Evolutionary conservation across 306 rosid species (phyloP).

Genomic region (Fagus crenata): DNA sequence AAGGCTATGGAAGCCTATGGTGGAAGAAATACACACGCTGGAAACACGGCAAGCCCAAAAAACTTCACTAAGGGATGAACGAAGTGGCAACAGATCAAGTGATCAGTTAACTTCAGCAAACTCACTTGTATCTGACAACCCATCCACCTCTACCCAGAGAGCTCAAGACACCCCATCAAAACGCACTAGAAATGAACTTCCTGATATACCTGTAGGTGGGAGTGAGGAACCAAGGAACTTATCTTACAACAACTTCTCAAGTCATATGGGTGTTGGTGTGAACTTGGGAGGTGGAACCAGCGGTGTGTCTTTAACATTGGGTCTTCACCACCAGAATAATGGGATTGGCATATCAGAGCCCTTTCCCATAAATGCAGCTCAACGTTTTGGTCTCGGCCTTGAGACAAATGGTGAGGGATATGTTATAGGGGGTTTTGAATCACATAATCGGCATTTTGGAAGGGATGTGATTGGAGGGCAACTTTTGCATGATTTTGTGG

Average conservation of each 20-base stretch:
- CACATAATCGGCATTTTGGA: conserved; percentile 73
- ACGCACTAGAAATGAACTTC: conserved; percentile 43
- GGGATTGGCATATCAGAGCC: conserved; percentile 67
- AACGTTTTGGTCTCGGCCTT: conserved; percentile 56
- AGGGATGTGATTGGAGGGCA: conserved; percentile 70
- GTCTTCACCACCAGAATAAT: conserved; percentile 85
- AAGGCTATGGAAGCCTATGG: conserved; percentile 97
- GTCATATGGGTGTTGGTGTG: conserved; percentile 48
- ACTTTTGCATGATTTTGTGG: conserved; percentile 76
- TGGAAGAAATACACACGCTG: conserved; percentile 80
- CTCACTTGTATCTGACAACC: conserved; percentile 49
- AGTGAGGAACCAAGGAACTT: conserved; percentile 42
- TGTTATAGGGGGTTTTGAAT: conserved; percentile 62
- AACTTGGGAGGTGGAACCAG: conserved; percentile 47
- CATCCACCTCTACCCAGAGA: conserved; percentile 47
- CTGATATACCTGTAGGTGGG: conserved; percentile 26
- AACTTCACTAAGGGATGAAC: conserved; percentile 42
- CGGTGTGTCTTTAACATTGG: conserved; percentile 76
- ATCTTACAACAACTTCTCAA: conserved; percentile 43
- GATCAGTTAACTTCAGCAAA: conserved; percentile 48
- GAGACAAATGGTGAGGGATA: conserved; percentile 55
- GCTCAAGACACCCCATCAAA: conserved; percentile 37
- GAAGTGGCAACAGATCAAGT: conserved; percentile 30
- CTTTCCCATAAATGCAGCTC: conserved; percentile 64
- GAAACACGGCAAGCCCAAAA: conserved; percentile 71